phyloP scores from a whole-genome alignment of 495 filamentous ascomycete species.

The Annulohypoxylon nitens region DNA sequence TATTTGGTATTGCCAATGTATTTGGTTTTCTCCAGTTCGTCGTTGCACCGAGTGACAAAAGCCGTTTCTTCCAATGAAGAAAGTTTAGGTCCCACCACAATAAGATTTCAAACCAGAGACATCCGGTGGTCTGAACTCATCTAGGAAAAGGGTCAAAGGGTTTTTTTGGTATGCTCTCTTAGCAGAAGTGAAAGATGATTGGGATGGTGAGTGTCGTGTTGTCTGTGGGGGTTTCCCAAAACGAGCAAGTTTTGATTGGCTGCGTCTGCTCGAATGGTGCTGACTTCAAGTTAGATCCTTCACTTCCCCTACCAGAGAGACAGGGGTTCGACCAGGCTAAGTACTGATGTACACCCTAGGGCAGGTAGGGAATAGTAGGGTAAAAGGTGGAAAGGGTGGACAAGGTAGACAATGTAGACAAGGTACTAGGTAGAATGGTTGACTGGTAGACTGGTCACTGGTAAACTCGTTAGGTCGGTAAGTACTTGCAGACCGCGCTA shows the following conservation, averaged over 20 bases:
- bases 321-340: constrained; percentile 31
- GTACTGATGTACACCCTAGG: constrained; percentile 4
- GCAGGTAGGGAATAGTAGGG: neutral
- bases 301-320: constrained; percentile 34
- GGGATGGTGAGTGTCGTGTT: constrained; percentile 54
- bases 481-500: constrained; percentile 19
- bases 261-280: constrained; percentile 42
- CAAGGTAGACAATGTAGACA: neutral
- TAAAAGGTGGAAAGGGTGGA: neutral
- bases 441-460: neutral
- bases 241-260: constrained; percentile 69
- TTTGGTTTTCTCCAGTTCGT: neutral
- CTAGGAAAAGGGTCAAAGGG: constrained; percentile 28
- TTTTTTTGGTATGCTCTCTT: constrained; percentile 16
- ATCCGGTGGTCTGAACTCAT: constrained; percentile 16
- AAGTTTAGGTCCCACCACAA: constrained; percentile 35
- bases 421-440: neutral
- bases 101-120: constrained; percentile 36
- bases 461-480: neutral
- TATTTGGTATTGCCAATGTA: neutral
- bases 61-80: constrained; percentile 26
- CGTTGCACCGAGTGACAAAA: constrained; percentile 8
- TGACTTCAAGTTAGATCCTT: constrained; percentile 48
- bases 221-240: constrained; percentile 54
- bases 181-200: constrained; percentile 48